These are phyloP conservation scores for Articulospora tetracladia DNA, from an alignment of 495 filamentous ascomycete genomes.

Conservation along the genomic window DNA sequence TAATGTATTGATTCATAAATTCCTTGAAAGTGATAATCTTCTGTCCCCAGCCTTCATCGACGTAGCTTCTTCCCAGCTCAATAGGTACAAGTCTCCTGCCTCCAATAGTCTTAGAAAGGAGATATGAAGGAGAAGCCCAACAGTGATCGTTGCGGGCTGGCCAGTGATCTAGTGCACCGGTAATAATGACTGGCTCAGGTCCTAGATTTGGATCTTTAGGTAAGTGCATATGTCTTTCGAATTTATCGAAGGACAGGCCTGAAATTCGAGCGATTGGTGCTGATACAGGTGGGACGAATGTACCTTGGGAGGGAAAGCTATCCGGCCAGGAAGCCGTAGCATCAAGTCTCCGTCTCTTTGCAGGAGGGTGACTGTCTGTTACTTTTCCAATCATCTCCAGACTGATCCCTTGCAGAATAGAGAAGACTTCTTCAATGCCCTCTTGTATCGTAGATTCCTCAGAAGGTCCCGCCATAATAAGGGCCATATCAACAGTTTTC, in stretches of 20 bases:
- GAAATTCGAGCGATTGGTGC: constrained; percentile 30
- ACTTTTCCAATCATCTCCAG: not conserved
- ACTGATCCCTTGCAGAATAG: constrained; percentile 34
- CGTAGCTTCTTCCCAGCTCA: constrained; percentile 87
- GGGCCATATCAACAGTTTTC: constrained; percentile 68
- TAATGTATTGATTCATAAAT: constrained; percentile 57
- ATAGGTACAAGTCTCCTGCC: constrained; percentile 82
- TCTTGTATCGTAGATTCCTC: constrained; percentile 34
- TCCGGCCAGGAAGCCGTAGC: not conserved
- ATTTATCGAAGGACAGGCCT: constrained; percentile 52
- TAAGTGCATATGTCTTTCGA: constrained; percentile 56
- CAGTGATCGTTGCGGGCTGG: constrained; percentile 65
- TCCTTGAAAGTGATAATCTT: constrained; percentile 70
- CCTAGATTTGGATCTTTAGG: constrained; percentile 20
- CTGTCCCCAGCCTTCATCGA: constrained; percentile 83
- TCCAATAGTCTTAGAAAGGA: constrained; percentile 67
- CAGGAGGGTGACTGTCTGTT: not conserved
- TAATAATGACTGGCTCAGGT: constrained; percentile 66
- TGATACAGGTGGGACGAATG: not conserved
- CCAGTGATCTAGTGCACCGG: constrained; percentile 63
- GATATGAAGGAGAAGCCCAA: constrained; percentile 74
- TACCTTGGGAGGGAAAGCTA: not conserved
- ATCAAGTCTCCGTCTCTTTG: constrained; percentile 27
- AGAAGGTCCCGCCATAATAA: constrained; percentile 78
- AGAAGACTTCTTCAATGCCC: constrained; percentile 55